Conservation (phyloP, 345 rosid species). For the Eucalyptus regnans region DNA sequence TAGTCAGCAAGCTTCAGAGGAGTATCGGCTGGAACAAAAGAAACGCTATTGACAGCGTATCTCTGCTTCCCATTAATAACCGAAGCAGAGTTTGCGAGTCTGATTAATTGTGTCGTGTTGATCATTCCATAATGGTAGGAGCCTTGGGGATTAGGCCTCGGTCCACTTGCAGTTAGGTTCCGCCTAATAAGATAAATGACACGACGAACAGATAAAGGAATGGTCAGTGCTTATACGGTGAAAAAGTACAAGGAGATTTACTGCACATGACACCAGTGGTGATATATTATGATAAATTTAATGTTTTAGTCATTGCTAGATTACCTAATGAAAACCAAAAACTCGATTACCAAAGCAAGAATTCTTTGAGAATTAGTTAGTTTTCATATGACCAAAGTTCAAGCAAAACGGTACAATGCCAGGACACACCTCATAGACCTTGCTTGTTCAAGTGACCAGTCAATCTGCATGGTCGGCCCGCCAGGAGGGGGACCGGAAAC, state of each 20-base stretch:
- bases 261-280: neutral
- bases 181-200: slow-evolving; percentile 20
- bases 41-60: slow-evolving; percentile 73
- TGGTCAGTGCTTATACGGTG: neutral
- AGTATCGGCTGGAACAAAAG: slow-evolving; percentile 68
- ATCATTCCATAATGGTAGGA: slow-evolving; percentile 90
- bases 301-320: neutral
- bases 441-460: slow-evolving; percentile 73
- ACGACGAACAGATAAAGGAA: neutral
- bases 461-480: slow-evolving; percentile 63
- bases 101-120: slow-evolving; percentile 45
- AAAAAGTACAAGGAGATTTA: neutral
- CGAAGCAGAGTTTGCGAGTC: slow-evolving; percentile 60
- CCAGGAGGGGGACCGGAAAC: slow-evolving; percentile 52
- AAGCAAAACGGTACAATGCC: neutral
- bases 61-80: slow-evolving; percentile 67
- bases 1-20: slow-evolving; percentile 80
- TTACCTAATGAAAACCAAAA: neutral
- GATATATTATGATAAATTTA: neutral
- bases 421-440: slow-evolving; percentile 42
- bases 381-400: neutral
- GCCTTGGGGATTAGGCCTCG: slow-evolving; percentile 86
- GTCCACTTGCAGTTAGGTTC: slow-evolving; percentile 74
- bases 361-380: neutral
- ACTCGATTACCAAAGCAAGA: neutral